These are phyloP conservation scores for Apophysomyces elegans DNA, from an alignment of 371 early-diverging fungal genomes.

Conservation along the genomic window DNA sequence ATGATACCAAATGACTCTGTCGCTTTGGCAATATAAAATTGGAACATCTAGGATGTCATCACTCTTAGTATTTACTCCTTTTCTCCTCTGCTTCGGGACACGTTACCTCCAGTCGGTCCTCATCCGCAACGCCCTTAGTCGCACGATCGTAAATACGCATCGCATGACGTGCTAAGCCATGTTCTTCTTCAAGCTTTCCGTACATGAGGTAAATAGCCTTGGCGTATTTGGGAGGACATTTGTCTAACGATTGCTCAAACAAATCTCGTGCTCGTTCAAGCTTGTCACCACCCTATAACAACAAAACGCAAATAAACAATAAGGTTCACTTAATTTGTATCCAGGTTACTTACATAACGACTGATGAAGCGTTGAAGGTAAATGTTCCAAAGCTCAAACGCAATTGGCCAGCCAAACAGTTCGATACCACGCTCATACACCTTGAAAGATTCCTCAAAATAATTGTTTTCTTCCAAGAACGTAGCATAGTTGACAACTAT, in stretches of 20 bases:
- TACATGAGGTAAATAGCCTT: constrained; percentile 91
- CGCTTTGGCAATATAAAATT: constrained; percentile 90
- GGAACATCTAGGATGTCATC: constrained; percentile 63
- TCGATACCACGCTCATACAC: constrained; percentile 97
- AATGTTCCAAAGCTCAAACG: constrained; percentile 97
- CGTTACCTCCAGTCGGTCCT: constrained; percentile 71
- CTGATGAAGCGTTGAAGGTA: constrained; percentile 88
- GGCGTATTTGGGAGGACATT: constrained; percentile 87
- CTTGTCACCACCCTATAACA: constrained; percentile 76
- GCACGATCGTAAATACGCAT: constrained; percentile 95
- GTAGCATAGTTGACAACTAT: constrained; percentile 92
- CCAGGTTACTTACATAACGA: constrained; percentile 69
- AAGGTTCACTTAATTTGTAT: no score
- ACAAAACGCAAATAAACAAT: constrained; percentile 2
- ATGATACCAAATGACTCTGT: constrained; percentile 87
- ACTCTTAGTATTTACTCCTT: neutral
- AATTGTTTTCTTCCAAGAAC: constrained; percentile 88
- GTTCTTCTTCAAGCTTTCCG: constrained; percentile 92
- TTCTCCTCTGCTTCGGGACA: neutral
- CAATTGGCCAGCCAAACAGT: constrained; percentile 94
- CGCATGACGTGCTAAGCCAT: constrained; percentile 91
- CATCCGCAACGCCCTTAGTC: constrained; percentile 73
- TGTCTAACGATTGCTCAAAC: constrained; percentile 93
- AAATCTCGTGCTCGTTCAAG: constrained; percentile 94
- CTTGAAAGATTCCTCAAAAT: constrained; percentile 94